Evolutionary conservation across 2,329 filamentous ascomycete species (phyloP).

Genomic region (Fusarium sp.): DNA sequence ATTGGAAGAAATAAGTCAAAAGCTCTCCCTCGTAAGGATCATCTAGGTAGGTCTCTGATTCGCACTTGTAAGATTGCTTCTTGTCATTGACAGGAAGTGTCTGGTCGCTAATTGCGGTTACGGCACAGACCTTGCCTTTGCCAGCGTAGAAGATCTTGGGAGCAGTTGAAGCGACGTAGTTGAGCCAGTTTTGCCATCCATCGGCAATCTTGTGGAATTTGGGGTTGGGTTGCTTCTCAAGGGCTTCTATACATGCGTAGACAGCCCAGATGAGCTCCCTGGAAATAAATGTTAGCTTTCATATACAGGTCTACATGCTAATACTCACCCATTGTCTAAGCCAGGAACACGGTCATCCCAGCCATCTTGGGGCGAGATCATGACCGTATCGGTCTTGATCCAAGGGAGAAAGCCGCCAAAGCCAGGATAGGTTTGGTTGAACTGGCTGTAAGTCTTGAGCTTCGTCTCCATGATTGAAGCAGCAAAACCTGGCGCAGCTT

Average conservation of each 20-base stretch:
- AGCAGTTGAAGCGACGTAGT: conserved; percentile 55
- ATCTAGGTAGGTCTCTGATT: conserved; percentile 51
- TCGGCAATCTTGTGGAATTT: conserved; percentile 48
- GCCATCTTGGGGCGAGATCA: conserved; percentile 52
- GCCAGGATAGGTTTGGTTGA: conserved; percentile 57
- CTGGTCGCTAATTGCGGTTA: conserved; percentile 54
- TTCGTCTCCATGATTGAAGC: conserved; percentile 55
- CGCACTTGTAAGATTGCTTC: conserved; percentile 53
- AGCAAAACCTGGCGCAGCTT: conserved; percentile 50
- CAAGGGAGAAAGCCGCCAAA: conserved; percentile 58
- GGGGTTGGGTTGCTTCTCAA: conserved; percentile 47
- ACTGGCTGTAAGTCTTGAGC: conserved; percentile 54
- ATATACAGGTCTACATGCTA: rapidly evolving
- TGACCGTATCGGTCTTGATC: conserved; percentile 49
- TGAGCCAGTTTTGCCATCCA: conserved; percentile 56
- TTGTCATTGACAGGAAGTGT: conserved; percentile 46
- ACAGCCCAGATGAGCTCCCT: conserved; percentile 59
- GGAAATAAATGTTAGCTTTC: rapidly evolving
- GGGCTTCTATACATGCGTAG: conserved; percentile 55
- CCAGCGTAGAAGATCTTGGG: conserved; percentile 54
- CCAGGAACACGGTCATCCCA: conserved; percentile 57
- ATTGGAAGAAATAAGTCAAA: conserved; percentile 56
- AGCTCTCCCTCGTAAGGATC: conserved; percentile 60
- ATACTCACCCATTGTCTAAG: conserved; percentile 55
- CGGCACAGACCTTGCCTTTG: conserved; percentile 56